These are phyloP conservation scores for Breviolum minutum DNA, from an alignment of 73 alveolate genomes.

Conservation along the genomic window DNA sequence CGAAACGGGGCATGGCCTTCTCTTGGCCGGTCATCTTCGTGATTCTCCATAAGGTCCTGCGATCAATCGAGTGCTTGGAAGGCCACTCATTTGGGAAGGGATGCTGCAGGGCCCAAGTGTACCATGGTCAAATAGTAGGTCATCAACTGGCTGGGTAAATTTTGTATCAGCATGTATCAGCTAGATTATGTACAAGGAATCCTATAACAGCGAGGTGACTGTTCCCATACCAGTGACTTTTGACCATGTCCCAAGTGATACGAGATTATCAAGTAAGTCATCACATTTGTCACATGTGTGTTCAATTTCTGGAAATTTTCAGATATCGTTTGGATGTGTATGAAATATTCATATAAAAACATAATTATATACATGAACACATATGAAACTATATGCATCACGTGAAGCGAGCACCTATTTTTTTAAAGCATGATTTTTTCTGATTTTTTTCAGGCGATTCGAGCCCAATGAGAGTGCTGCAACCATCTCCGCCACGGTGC, in stretches of 20 bases:
- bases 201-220: not conserved
- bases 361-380: not conserved
- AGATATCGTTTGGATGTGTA: not conserved
- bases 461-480: conserved; percentile 64
- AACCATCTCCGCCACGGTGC: conserved; percentile 27
- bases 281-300: not conserved
- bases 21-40: not conserved
- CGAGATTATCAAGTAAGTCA: not conserved
- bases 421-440: not conserved
- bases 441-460: not conserved
- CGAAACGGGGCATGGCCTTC: not conserved
- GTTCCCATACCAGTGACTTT: no score
- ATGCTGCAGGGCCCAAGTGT: not conserved
- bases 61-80: conserved; percentile 13
- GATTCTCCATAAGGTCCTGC: not conserved
- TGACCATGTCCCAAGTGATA: not conserved
- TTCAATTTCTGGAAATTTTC: not conserved
- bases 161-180: not conserved
- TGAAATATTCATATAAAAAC: not conserved
- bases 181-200: not conserved
- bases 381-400: not conserved
- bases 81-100: not conserved
- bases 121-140: not conserved
- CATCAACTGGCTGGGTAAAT: not conserved
- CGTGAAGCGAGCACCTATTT: not conserved